These are phyloP conservation scores for Hansenula lynferdii DNA, from an alignment of 1,139 yeast species.

Conservation along the genomic window DNA sequence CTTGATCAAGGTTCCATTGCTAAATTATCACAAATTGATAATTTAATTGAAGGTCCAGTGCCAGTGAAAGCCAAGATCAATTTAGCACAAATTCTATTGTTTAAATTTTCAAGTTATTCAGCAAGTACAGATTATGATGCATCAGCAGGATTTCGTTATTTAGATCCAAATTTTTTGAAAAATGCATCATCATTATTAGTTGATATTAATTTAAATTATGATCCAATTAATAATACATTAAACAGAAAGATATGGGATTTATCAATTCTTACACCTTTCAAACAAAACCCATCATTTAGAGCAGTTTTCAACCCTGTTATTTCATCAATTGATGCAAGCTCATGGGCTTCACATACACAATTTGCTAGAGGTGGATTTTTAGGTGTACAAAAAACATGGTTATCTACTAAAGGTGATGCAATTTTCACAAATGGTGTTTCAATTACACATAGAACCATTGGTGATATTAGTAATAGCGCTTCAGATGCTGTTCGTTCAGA, in stretches of 20 bases:
- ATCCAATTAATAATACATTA: constrained; percentile 20
- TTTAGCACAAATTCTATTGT: constrained; percentile 20
- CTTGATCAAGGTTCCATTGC: constrained; percentile 9
- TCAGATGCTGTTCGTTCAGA: constrained; percentile 20
- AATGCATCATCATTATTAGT: constrained; percentile 25
- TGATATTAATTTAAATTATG: constrained; percentile 23
- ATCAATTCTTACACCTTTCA: constrained; percentile 23
- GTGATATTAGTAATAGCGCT: constrained; percentile 19
- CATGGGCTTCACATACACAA: constrained; percentile 22
- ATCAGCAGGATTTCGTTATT: constrained; percentile 21
- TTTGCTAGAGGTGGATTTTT: constrained; percentile 18
- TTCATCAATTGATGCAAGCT: constrained; percentile 20
- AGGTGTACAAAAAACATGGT: constrained; percentile 21
- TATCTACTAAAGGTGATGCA: constrained; percentile 11
- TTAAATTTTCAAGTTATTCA: constrained; percentile 20
- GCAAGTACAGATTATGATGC: constrained; percentile 22
- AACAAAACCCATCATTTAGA: constrained; percentile 23
- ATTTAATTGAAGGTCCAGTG: constrained; percentile 10
- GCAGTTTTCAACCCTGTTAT: constrained; percentile 24
- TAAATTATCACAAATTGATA: constrained; percentile 4
- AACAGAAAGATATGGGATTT: constrained; percentile 24
- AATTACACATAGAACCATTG: constrained; percentile 22
- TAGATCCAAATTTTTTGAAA: constrained; percentile 25
- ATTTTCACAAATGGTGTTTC: constrained; percentile 25
- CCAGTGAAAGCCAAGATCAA: constrained; percentile 24